A percentile compares a stretch with the other conserved stretches of the same genome.
Evolutionary conservation across 306 rosid genomes (phyloP).

Genomic region (Trifolium fragiferum): DNA sequence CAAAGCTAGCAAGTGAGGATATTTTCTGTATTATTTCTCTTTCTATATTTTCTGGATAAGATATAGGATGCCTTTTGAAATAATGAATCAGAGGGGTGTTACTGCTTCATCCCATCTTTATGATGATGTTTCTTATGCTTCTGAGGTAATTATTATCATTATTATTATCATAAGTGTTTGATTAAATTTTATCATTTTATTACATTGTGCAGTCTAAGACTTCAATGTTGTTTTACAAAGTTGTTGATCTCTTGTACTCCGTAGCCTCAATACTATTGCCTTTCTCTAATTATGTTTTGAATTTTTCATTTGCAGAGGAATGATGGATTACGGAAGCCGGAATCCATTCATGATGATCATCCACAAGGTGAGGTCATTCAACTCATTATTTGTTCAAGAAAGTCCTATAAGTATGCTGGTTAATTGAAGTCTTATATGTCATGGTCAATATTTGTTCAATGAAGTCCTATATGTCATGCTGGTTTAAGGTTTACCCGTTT

Average conservation of each 20-base stretch:
- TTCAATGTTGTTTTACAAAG: not conserved
- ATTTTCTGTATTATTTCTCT: slow-evolving; percentile 21
- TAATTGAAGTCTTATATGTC: not conserved
- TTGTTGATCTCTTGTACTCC: not conserved
- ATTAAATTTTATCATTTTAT: slow-evolving; percentile 2
- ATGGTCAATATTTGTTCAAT: slow-evolving; percentile 16
- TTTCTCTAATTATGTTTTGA: slow-evolving; percentile 35
- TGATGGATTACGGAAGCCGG: slow-evolving; percentile 59
- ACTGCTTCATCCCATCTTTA: slow-evolving; percentile 66
- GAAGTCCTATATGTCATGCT: slow-evolving; percentile 8
- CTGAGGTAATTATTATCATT: slow-evolving; percentile 58
- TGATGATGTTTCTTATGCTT: slow-evolving; percentile 62
- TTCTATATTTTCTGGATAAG: slow-evolving; percentile 44
- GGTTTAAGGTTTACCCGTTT: slow-evolving; percentile 16
- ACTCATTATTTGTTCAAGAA: slow-evolving; percentile 35
- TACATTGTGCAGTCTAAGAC: not conserved
- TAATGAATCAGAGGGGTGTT: slow-evolving; percentile 68
- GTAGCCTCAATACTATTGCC: slow-evolving; percentile 14
- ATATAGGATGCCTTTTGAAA: slow-evolving; percentile 76
- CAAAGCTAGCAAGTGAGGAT: slow-evolving; percentile 43
- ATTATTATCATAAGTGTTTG: slow-evolving; percentile 8
- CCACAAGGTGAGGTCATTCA: slow-evolving; percentile 60
- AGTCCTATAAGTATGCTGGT: slow-evolving; percentile 10
- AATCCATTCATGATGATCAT: slow-evolving; percentile 50
- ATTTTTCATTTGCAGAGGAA: slow-evolving; percentile 56